Evolutionary conservation across 257 asterid species (phyloP).

Genomic region (Phtheirospermum japonicum): DNA sequence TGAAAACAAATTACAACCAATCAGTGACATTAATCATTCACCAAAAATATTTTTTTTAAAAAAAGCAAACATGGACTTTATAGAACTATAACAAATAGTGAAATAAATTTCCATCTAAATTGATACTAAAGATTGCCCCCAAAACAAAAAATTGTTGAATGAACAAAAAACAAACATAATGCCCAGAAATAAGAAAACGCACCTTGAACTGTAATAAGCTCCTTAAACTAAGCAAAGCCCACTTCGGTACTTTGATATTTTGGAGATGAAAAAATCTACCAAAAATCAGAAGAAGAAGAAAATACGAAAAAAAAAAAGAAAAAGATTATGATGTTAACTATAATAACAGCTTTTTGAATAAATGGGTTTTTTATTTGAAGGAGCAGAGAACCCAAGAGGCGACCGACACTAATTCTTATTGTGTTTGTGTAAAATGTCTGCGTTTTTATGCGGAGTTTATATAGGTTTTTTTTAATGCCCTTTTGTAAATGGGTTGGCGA

Average conservation of each 20-base stretch:
- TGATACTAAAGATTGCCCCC: too few relatives aligned
- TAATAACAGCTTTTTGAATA: conserved; percentile 31
- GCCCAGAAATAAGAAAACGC: conserved; percentile 15
- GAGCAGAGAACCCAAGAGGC: conserved; percentile 29
- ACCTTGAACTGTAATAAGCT: conserved; percentile 24
- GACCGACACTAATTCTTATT: conserved; percentile 43
- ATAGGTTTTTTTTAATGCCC: conserved; percentile 1
- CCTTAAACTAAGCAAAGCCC: conserved; percentile 1
- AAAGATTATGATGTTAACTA: conserved; percentile 13
- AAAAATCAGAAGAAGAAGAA: neutral
- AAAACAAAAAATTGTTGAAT: too few relatives aligned
- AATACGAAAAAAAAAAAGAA: neutral
- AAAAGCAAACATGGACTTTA: too few relatives aligned
- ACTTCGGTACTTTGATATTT: conserved; percentile 13
- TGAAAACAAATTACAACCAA: too few relatives aligned
- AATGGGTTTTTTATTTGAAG: neutral
- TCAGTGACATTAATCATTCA: too few relatives aligned
- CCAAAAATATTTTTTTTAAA: too few relatives aligned
- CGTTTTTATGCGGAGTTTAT: neutral
- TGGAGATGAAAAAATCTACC: conserved; percentile 10
- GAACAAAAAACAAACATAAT: too few relatives aligned
- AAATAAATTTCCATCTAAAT: too few relatives aligned
- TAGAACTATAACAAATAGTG: too few relatives aligned
- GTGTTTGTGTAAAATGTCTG: neutral
- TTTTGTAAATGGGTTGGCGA: conserved; percentile 3